phyloP scores from a whole-genome alignment of 2,329 filamentous ascomycete genomes.

The Colletotrichum incanum region DNA sequence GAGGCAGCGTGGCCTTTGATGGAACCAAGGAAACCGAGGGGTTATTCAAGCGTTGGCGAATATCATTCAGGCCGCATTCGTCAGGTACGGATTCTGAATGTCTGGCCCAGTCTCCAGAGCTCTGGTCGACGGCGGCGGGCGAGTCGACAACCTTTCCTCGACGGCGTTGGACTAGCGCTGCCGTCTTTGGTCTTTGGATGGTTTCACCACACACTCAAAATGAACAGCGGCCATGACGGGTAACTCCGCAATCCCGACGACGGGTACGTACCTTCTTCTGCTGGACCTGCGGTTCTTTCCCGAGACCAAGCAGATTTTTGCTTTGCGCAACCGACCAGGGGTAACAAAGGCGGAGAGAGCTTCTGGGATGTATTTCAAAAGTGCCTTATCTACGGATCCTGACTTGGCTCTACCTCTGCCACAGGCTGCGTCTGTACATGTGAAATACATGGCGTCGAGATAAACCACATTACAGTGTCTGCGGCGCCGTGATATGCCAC shows the following conservation, averaged over 20 bases:
- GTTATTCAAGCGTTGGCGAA: background rate
- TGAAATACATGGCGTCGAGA: no score
- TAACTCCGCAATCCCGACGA: background rate
- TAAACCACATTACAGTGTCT: background rate
- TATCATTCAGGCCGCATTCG: slow-evolving; percentile 23
- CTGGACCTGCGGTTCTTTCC: background rate
- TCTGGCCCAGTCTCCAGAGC: background rate
- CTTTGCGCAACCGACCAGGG: no score
- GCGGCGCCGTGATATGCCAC: background rate
- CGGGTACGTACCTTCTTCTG: background rate
- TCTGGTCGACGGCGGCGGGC: slow-evolving; percentile 26
- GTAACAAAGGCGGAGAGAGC: background rate
- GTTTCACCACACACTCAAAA: slow-evolving; percentile 28
- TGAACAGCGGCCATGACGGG: background rate
- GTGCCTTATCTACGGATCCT: background rate
- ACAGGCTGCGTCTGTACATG: no score
- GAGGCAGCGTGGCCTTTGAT: slow-evolving; percentile 4
- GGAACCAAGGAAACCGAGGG: background rate
- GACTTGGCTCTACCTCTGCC: background rate
- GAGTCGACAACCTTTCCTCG: slow-evolving; percentile 13
- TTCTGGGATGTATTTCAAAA: background rate
- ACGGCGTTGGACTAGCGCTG: slow-evolving; percentile 21
- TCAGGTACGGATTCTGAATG: slow-evolving; percentile 18
- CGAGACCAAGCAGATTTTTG: background rate
- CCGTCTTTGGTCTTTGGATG: slow-evolving; percentile 27